Base-by-base conservation (phyloP, 2,329 filamentous ascomycete species). In the Colletotrichum cordylinicola region DNA sequence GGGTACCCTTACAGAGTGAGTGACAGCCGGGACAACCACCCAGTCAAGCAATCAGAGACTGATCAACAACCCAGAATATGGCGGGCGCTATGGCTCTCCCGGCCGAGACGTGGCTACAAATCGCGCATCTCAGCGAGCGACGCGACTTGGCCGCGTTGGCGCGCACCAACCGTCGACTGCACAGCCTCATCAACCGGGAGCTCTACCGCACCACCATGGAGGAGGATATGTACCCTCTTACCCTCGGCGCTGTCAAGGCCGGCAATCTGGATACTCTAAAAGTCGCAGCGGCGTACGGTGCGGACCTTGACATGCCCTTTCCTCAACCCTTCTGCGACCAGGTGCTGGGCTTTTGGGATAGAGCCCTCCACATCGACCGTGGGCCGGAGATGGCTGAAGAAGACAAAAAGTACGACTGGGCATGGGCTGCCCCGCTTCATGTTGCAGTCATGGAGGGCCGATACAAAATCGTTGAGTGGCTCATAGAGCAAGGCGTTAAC, bases 371-470 rank as follows among this genome's bases (percentile, higher is more conserved):
- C 13, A 52, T 52, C 2, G n/a, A 52, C 43, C 43, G n/a, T 6
- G n/a, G 43, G 6, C 43, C n/a, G 6, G 43, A 2, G 0, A 21
- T 52, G n/a, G 43, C 1, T 2, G 2, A 52, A 52, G 2, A 21
- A 4, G n/a, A 52, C n/a, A 52, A 21, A 21, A 0, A 52, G 6
- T 10, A 52, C 3, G 1, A 52, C 2, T 21, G 43, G 43, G 43
- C 43, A 0, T 21, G 43, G 43, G 43, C 43, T 52, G 43, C 43
- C 2, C n/a, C 43, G 10, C 10, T 52, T 21, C 43, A 52, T 2
- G 43, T 52, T 21, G 43, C 43, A 52, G 43, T 21, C 43, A 21
- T 21, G n/a, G 0, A 52, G 0, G 43, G 43, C 1, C 43, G 43
- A 13, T 13, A 52, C 43, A n/a, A 21, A 52, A 3, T 52, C n/a